Conservation (phyloP, 2,329 filamentous ascomycete species). For the Xylaria sp. region DNA sequence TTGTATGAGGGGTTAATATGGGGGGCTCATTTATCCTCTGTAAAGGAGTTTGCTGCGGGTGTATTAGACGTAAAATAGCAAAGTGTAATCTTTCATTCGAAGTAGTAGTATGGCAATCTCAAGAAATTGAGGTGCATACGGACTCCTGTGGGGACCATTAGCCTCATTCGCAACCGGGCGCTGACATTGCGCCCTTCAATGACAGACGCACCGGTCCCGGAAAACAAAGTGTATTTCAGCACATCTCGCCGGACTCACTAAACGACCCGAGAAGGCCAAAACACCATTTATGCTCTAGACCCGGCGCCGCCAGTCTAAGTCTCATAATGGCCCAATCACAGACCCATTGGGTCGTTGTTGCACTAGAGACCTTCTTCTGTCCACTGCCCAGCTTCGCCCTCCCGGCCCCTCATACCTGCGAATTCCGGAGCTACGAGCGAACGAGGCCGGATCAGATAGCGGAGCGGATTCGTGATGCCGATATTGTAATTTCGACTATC, state of each 20-base stretch:
- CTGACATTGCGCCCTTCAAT: constrained; percentile 30
- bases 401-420: constrained; percentile 50
- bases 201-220: constrained; percentile 21
- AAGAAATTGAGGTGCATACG: not conserved
- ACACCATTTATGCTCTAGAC: not conserved
- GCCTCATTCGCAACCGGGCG: not conserved
- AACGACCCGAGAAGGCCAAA: not conserved
- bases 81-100: too few species aligned
- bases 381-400: constrained; percentile 46
- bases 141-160: constrained; percentile 7
- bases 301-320: not conserved
- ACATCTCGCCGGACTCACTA: not conserved
- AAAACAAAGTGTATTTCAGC: constrained; percentile 5
- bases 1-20: too few species aligned
- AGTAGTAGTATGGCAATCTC: too few species aligned
- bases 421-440: constrained; percentile 45
- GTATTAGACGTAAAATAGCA: too few species aligned
- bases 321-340: constrained; percentile 28
- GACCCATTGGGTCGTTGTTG: constrained; percentile 51
- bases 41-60: too few species aligned
- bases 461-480: constrained; percentile 51
- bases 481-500: constrained; percentile 52
- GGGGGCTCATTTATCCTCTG: too few species aligned
- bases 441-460: constrained; percentile 46
- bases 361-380: constrained; percentile 50